phyloP scores from a whole-genome alignment of 2,329 filamentous ascomycete species.

The Colletotrichum musicola region DNA sequence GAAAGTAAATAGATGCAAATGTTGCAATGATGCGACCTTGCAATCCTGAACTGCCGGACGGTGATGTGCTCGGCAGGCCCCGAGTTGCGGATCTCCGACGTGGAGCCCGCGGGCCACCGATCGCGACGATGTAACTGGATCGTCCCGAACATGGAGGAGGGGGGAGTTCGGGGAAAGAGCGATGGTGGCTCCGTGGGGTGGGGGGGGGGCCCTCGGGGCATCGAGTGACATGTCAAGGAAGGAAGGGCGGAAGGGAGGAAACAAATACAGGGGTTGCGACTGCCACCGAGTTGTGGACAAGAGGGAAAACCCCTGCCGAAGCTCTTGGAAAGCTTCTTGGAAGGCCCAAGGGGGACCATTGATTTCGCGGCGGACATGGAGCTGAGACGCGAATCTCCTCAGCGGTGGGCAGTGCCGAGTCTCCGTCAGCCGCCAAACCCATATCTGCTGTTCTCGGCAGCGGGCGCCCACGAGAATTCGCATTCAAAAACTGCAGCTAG shows the following conservation, averaged over 20 bases:
- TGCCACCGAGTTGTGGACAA: too few relatives aligned
- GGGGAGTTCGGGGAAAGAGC: too few relatives aligned
- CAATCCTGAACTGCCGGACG: too few relatives aligned
- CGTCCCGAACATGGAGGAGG: constrained; percentile 7
- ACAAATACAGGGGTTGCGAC: too few relatives aligned
- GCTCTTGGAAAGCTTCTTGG: neutral
- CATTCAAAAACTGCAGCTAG: neutral
- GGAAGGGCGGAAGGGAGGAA: neutral
- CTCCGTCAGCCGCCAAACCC: neutral
- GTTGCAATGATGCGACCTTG: neutral
- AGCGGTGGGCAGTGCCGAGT: neutral
- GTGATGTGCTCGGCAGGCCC: neutral
- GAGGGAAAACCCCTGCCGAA: neutral
- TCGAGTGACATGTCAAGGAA: neutral
- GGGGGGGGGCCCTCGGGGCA: too few relatives aligned
- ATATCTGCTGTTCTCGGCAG: neutral
- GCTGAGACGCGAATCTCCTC: neutral
- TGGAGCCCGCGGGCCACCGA: neutral
- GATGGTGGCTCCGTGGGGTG: neutral
- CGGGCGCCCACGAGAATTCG: neutral
- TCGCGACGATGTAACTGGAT: constrained; percentile 27
- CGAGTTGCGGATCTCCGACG: neutral
- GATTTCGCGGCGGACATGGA: neutral
- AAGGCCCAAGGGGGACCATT: neutral
- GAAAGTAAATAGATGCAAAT: too few relatives aligned